phyloP scores from a whole-genome alignment of 257 asterid genomes.

The Euphrasia confusa region DNA sequence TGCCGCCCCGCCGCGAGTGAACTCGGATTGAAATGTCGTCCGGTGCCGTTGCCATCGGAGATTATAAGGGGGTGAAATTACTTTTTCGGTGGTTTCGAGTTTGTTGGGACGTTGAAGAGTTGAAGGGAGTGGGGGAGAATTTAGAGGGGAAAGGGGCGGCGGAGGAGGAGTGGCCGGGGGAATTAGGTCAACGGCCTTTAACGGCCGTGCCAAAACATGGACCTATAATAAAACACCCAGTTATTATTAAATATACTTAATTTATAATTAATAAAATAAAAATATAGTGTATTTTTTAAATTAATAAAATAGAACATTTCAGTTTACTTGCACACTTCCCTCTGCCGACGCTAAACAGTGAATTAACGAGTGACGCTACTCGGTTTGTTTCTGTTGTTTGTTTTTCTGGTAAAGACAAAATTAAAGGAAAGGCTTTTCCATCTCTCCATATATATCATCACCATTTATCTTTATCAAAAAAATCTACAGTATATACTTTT shows the following conservation, averaged over 20 bases:
- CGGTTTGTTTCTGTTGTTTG: too few relatives aligned
- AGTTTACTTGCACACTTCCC: too few relatives aligned
- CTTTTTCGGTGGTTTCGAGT: slow-evolving; percentile 26
- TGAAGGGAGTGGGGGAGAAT: slow-evolving; percentile 29
- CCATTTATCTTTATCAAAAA: too few relatives aligned
- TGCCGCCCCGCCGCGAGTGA: slow-evolving; percentile 49
- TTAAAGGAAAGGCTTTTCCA: neutral
- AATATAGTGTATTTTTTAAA: too few relatives aligned
- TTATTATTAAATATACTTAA: too few relatives aligned
- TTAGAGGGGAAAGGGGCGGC: slow-evolving; percentile 27
- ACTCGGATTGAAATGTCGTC: slow-evolving; percentile 39
- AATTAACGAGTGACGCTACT: too few relatives aligned
- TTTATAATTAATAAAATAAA: too few relatives aligned
- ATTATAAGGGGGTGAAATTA: slow-evolving; percentile 1
- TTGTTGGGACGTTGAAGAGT: slow-evolving; percentile 23
- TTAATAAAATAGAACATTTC: too few relatives aligned
- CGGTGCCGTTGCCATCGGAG: slow-evolving; percentile 41
- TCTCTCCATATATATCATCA: too few relatives aligned
- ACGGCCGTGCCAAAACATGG: slow-evolving; percentile 21
- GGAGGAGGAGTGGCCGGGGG: slow-evolving; percentile 22
- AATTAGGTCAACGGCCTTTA: slow-evolving; percentile 41
- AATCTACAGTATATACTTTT: too few relatives aligned
- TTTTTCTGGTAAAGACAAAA: too few relatives aligned
- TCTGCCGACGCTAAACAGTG: too few relatives aligned
- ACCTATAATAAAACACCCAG: neutral